Base-by-base conservation (phyloP, 768 basidiomycete species). In the Phanerochaete sordida region DNA sequence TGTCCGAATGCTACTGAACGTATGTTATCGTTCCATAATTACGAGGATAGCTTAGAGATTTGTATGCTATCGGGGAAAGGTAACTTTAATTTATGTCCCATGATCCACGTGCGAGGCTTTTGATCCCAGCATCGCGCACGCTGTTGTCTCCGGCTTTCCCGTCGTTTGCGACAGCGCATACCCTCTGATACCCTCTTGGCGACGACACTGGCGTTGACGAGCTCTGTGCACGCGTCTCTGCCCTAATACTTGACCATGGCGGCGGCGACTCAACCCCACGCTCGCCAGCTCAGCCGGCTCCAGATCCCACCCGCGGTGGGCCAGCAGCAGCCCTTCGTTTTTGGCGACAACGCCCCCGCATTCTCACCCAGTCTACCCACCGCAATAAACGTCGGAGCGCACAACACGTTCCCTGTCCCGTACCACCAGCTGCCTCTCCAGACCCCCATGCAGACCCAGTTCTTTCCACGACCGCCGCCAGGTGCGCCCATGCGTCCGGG, bases 351-450 rank as follows among this genome's bases (percentile, higher is more conserved):
- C 64, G 82, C 79, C 62, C 76, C 77, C 53, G 72, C 87, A 64
- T 90, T 79, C 70, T 88, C 89, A 6, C 87, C 89, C 7, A 82
- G 79, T 46, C 72, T 88, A 44, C 87, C 84, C 35, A 83, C 87
- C 0, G 75, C 81, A 54, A 63, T 87, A 24, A 84, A 84, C 65
- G 81, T 81, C 26, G 73, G 79, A 45, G 85, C 83, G 73, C 84
- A 83, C 62, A 83, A 86, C 0, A 70, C 79, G 0, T 83, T 81
- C 62, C 82, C 81, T 33, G 72, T 77, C 62, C 52, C 60, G 7
- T 49, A 72, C 66, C 58, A 79, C 60, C 43, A 69, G 33, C 57
- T 78, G 59, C 39, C 69, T 27, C 73, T 90, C 53, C 89, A 88
- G 69, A 90, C 88, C 3, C 90, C 89, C 47, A 84, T 91, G 77